These are phyloP conservation scores for Ophiobolus disseminans DNA, from an alignment of 2,329 filamentous ascomycete species.

Conservation along the genomic window DNA sequence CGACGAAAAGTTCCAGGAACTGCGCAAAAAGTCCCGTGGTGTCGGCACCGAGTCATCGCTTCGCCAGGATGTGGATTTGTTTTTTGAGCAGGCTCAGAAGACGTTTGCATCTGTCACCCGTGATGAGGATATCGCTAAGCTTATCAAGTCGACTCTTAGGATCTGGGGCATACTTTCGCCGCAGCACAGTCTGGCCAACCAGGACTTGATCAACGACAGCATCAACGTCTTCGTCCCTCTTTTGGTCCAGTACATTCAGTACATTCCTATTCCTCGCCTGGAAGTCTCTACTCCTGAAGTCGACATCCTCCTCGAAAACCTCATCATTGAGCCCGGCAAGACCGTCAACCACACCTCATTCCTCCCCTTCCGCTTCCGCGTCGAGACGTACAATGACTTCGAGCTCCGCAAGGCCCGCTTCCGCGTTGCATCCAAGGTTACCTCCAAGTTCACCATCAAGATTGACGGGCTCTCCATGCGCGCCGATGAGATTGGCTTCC, in stretches of 20 bases:
- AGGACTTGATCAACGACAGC: slow-evolving; percentile 75
- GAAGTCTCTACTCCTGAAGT: slow-evolving; percentile 84
- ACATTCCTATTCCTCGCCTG: slow-evolving; percentile 87
- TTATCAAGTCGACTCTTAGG: slow-evolving; percentile 71
- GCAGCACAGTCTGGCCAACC: slow-evolving; percentile 67
- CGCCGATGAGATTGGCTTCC: slow-evolving; percentile 89
- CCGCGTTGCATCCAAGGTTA: slow-evolving; percentile 70
- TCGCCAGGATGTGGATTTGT: slow-evolving; percentile 73
- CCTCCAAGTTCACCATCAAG: slow-evolving; percentile 77
- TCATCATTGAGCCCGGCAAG: slow-evolving; percentile 85
- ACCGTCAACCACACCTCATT: slow-evolving; percentile 89
- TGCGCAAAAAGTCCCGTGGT: slow-evolving; percentile 63
- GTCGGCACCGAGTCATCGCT: slow-evolving; percentile 72
- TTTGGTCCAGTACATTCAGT: slow-evolving; percentile 78
- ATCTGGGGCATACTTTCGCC: slow-evolving; percentile 76
- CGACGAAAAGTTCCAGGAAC: slow-evolving; percentile 68
- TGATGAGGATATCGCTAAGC: slow-evolving; percentile 74
- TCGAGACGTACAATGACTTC: slow-evolving; percentile 85
- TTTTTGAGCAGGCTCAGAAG: slow-evolving; percentile 72
- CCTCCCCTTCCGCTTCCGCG: slow-evolving; percentile 79
- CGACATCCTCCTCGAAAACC: slow-evolving; percentile 86
- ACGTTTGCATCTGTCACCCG: slow-evolving; percentile 73
- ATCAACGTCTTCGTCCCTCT: slow-evolving; percentile 83
- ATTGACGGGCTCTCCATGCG: slow-evolving; percentile 83
- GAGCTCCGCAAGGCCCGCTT: slow-evolving; percentile 81